Percentiles rank a stretch among this genome's conserved stretches.
phyloP scores from a whole-genome alignment of 805 yeast species.

The Helenozyma baotianmanensis region DNA sequence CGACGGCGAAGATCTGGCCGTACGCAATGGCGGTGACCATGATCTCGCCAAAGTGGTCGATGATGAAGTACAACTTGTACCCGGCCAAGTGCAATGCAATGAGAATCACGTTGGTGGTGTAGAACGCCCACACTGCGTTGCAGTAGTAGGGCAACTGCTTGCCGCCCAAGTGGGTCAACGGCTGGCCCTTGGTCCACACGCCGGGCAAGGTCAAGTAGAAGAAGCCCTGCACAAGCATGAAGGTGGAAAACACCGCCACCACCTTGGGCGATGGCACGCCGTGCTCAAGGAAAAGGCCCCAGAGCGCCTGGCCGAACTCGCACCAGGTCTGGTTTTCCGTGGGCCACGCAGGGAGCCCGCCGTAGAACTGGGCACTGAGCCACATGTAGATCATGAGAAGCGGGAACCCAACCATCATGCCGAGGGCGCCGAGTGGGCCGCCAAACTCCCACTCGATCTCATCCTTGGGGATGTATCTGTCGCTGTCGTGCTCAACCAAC shows the following conservation, averaged over 20 bases:
- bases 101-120: constrained; percentile 56
- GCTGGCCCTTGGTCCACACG: constrained; percentile 92
- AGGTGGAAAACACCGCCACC: constrained; percentile 68
- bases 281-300: constrained; percentile 41
- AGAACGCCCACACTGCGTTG: constrained; percentile 85
- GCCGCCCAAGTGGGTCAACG: constrained; percentile 73
- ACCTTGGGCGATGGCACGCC: constrained; percentile 59
- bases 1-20: constrained; percentile 68
- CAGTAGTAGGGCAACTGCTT: constrained; percentile 88
- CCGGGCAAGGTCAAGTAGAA: constrained; percentile 89
- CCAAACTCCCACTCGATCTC: constrained; percentile 86
- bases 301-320: constrained; percentile 39
- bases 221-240: constrained; percentile 61
- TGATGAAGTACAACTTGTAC: constrained; percentile 66
- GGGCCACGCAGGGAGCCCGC: constrained; percentile 72
- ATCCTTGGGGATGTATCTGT: constrained; percentile 34
- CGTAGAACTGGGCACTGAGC: constrained; percentile 79
- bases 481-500: constrained; percentile 9
- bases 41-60: constrained; percentile 83
- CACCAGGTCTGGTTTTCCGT: constrained; percentile 48
- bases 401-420: constrained; percentile 93
- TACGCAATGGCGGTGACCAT: constrained; percentile 86
- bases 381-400: constrained; percentile 94
- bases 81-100: constrained; percentile 68
- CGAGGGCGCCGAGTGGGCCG: constrained; percentile 82